A percentile compares a stretch with the other conserved stretches of the same genome.
These are phyloP conservation scores for Cystobasidium sp. DNA, from an alignment of 1,284 basidiomycete genomes.

Conservation along the genomic window DNA sequence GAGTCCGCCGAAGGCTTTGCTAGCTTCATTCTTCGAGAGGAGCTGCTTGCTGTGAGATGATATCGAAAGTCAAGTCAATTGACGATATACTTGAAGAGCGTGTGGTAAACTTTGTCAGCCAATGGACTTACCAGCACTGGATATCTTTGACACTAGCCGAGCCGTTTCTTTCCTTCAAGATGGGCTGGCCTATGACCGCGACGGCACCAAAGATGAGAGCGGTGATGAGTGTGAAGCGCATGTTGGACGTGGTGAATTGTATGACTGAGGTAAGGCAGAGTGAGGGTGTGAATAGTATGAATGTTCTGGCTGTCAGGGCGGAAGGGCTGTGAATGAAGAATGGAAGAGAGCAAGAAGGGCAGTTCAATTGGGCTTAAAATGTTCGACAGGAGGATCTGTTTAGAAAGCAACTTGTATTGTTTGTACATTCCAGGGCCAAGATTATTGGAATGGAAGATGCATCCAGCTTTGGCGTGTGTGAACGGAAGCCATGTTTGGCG, in stretches of 20 bases:
- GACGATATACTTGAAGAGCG: too few relatives aligned
- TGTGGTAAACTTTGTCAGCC: background rate
- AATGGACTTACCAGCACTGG: constrained; percentile 34
- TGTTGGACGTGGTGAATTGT: background rate
- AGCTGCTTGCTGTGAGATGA: constrained; percentile 21
- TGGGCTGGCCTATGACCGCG: constrained; percentile 8
- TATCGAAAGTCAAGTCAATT: background rate
- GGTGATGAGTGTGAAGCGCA: constrained; percentile 21
- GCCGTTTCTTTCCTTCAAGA: constrained; percentile 37
- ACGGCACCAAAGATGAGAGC: background rate
- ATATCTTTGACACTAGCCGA: constrained; percentile 37
- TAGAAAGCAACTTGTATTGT: background rate
- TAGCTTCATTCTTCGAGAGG: constrained; percentile 26
- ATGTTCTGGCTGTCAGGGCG: background rate
- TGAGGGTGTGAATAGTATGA: background rate
- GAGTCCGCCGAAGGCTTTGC: constrained; percentile 32
- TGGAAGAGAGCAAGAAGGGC: background rate
- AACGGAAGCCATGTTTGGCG: too few relatives aligned
- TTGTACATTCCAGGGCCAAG: background rate
- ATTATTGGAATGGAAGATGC: background rate
- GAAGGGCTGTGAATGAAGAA: background rate
- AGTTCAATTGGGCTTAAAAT: background rate
- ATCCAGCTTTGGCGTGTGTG: too few relatives aligned
- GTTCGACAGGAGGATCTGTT: background rate
- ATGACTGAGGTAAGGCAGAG: background rate